Evolutionary conservation across 2,329 filamentous ascomycete genomes (phyloP).

Genomic region (Xylaria sp.): DNA sequence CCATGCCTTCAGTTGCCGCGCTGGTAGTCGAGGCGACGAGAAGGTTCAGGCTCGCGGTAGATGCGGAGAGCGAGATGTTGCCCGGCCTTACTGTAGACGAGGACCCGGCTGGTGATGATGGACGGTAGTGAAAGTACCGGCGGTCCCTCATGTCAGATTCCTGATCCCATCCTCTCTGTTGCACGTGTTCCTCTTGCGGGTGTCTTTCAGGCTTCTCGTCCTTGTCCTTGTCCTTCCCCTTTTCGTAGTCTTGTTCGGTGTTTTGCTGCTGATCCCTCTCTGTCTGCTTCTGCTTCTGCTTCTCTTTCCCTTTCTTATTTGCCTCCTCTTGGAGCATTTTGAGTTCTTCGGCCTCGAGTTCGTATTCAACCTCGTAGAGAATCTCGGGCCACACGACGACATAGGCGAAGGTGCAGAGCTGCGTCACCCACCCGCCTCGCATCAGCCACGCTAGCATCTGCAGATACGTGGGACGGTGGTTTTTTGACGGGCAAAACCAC

Average conservation of each 20-base stretch:
- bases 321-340: constrained; percentile 35
- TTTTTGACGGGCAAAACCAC: constrained; percentile 84
- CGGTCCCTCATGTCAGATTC: constrained; percentile 30
- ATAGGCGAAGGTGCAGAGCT: constrained; percentile 91
- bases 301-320: constrained; percentile 36
- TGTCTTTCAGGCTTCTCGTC: constrained; percentile 14
- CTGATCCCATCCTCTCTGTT: constrained; percentile 21
- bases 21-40: constrained; percentile 19
- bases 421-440: constrained; percentile 91
- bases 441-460: constrained; percentile 94
- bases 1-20: constrained; percentile 8
- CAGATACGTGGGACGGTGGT: constrained; percentile 88
- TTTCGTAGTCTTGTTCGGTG: constrained; percentile 24
- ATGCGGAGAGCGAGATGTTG: constrained; percentile 29
- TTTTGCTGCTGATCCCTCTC: constrained; percentile 13
- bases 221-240: constrained; percentile 25
- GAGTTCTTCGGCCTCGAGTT: constrained; percentile 74
- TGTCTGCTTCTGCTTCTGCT: constrained; percentile 20
- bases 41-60: constrained; percentile 30
- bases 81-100: constrained; percentile 25
- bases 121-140: constrained; percentile 25
- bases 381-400: constrained; percentile 86
- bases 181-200: constrained; percentile 23
- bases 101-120: constrained; percentile 32
- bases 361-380: constrained; percentile 80